Percentiles rank a stretch among this genome's conserved stretches.
Conservation (phyloP, 2,329 filamentous ascomycete species). For the Fusarium sp. region DNA sequence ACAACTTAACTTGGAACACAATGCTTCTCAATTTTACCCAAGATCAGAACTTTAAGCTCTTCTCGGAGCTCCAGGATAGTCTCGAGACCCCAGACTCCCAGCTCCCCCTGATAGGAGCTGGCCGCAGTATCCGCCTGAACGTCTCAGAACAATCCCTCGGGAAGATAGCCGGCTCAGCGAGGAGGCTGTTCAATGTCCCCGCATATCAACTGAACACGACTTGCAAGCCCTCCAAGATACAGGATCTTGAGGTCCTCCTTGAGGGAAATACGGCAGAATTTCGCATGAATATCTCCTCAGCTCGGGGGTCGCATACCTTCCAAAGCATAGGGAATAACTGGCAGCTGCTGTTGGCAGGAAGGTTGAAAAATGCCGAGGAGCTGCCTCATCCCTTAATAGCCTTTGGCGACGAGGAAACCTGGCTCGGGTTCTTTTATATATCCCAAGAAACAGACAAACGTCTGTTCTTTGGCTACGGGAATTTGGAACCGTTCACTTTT, state of each 20-base stretch:
- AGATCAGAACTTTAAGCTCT: neutral
- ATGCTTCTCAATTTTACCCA: neutral
- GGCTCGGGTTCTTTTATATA: neutral
- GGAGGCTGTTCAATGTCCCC: constrained; percentile 1
- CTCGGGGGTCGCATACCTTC: neutral
- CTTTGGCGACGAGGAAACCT: neutral
- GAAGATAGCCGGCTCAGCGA: neutral
- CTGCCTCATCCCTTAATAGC: neutral
- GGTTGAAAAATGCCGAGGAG: too few relatives aligned
- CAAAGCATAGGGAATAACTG: neutral
- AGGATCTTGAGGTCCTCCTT: neutral
- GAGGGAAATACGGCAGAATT: neutral
- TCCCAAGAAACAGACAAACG: neutral
- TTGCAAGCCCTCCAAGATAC: neutral
- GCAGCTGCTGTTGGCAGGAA: neutral
- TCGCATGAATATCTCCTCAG: neutral
- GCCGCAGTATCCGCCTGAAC: neutral
- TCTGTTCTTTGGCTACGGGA: neutral
- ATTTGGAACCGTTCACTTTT: neutral
- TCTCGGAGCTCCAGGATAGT: neutral
- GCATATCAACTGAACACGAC: neutral
- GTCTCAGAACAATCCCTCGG: neutral
- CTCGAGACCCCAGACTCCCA: neutral
- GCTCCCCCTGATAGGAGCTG: too few relatives aligned
- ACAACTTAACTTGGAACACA: neutral